These are phyloP conservation scores for Elymus sibiricus DNA, from an alignment of 176 grass and related monocot genomes.

Conservation along the genomic window DNA sequence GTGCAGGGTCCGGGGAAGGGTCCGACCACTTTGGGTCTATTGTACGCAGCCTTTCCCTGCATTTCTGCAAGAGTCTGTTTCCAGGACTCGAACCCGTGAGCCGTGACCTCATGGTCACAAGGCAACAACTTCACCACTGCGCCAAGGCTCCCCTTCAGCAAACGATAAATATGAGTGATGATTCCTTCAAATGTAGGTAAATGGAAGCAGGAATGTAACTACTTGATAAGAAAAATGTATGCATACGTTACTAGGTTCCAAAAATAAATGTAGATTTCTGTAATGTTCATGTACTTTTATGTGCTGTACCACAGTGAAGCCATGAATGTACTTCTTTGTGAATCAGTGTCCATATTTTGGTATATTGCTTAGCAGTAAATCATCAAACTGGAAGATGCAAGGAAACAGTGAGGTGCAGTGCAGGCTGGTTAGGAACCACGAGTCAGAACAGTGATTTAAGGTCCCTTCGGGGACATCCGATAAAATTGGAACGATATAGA, in stretches of 20 bases:
- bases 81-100: too few relatives aligned
- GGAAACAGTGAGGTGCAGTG: neutral
- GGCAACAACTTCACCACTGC: too few relatives aligned
- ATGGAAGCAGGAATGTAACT: neutral
- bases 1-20: too few relatives aligned
- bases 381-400: neutral
- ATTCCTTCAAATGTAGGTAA: neutral
- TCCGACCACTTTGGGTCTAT: too few relatives aligned
- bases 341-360: neutral
- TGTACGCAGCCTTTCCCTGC: too few relatives aligned
- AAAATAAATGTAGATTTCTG: neutral
- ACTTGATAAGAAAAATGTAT: neutral
- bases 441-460: neutral
- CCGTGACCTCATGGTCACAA: too few relatives aligned
- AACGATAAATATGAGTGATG: neutral
- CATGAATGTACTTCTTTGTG: neutral
- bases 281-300: neutral
- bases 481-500: too few relatives aligned
- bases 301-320: neutral
- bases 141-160: neutral
- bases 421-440: neutral
- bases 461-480: too few relatives aligned
- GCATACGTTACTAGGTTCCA: neutral
- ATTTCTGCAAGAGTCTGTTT: too few relatives aligned
- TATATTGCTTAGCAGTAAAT: neutral